Base-by-base conservation (phyloP, 2,329 filamentous ascomycete genomes). In the Aspergillus ochraceoroseus region DNA sequence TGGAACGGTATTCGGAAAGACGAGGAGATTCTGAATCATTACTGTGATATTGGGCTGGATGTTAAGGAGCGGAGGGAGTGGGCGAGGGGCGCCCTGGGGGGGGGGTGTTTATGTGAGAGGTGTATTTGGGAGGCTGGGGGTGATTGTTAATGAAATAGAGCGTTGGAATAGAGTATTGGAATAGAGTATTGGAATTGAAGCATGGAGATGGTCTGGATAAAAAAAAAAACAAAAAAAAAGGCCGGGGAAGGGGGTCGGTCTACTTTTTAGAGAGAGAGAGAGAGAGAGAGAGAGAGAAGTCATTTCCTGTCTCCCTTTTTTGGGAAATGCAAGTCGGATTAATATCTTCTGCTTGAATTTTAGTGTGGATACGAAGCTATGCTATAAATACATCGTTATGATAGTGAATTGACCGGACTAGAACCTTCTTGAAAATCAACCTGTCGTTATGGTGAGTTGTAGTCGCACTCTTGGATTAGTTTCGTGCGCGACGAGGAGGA, bases 11-110 rank as follows among this genome's bases (percentile, higher is more conserved):
- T 96, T 52, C 79, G 73, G 54, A 77, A 78, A 36, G 89, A 85
- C 4, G 81, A 94, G 47, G 90, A 98, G 70, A 80, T 96, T 30
- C 64, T 94, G 47, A 94, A 88, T 60, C 90, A 96, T 66, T 98
- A 98, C 63, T 95, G 89, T 62, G 92, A 96, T 67, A 75, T 95
- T 38, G 73, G 78, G 13, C 62, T 96, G 44, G 74, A 78, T 0
- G 88, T 95, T 2, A 77, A 82, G 51, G 78, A 92, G 59, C 77
- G 92, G 42, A 78, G 92, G 47, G 89, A 94, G 56, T 95, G 90
- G 88, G 87, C 89, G 3, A 72, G 74, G 32, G 92, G 90, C 4
- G 89, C 87, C 44, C 70, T 98, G 37, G 92, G 92, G 0, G 92
- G 92, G 0, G 80, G 79, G 65, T 98, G 92, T 67, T 82, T 86